Percentiles rank a stretch among this genome's conserved stretches.
These are phyloP conservation scores for Amauroascus niger DNA, from an alignment of 2,329 filamentous ascomycete species.

Conservation along the genomic window DNA sequence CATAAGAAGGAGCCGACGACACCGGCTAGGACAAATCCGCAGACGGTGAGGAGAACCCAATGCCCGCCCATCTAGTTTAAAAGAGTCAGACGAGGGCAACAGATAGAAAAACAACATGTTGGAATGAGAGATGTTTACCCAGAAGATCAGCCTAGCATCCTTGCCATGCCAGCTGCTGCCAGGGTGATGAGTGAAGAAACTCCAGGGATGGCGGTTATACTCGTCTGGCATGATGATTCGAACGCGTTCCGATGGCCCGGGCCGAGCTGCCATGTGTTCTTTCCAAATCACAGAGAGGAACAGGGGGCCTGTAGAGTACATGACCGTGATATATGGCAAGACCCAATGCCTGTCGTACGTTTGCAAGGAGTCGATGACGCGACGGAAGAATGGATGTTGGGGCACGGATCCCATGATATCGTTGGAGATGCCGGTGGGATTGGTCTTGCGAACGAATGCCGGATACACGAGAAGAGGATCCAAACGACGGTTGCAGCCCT, in stretches of 20 bases:
- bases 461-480: slow-evolving; percentile 60
- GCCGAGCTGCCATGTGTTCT: slow-evolving; percentile 51
- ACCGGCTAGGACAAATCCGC: slow-evolving; percentile 43
- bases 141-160: slow-evolving; percentile 56
- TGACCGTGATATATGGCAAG: slow-evolving; percentile 65
- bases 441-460: slow-evolving; percentile 60
- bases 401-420: slow-evolving; percentile 67
- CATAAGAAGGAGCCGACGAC: slow-evolving; percentile 41
- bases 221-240: slow-evolving; percentile 60
- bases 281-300: slow-evolving; percentile 69
- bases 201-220: slow-evolving; percentile 59
- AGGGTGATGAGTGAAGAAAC: slow-evolving; percentile 59
- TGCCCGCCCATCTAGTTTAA: slow-evolving; percentile 45
- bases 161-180: slow-evolving; percentile 58
- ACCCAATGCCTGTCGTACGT: slow-evolving; percentile 60
- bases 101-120: neutral
- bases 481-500: slow-evolving; percentile 59
- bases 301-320: slow-evolving; percentile 67
- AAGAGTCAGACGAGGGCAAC: neutral
- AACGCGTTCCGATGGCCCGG: slow-evolving; percentile 44
- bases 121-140: slow-evolving; percentile 37
- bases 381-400: slow-evolving; percentile 63
- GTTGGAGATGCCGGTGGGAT: slow-evolving; percentile 70
- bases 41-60: slow-evolving; percentile 46
- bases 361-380: slow-evolving; percentile 57